Evolutionary conservation across 192 early-diverging fungal genomes (phyloP), one percentile per base, ranked within the genome.

Genomic region (Coemansia pectinata): DNA sequence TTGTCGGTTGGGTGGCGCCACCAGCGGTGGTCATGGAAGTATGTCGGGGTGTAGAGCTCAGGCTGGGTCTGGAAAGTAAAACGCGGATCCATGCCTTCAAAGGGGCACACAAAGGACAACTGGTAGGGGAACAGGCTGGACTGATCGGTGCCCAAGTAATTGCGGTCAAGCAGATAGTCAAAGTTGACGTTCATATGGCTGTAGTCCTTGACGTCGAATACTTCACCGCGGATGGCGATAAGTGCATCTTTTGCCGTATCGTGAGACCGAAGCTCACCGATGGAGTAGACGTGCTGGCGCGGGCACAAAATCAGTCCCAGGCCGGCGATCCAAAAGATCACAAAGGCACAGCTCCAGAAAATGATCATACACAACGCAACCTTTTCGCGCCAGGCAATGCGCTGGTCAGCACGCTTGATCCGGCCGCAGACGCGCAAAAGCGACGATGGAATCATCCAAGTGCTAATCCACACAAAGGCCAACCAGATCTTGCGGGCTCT

Each of bases 381-480:
- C 77, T 99, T 98, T 76, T 99, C 98, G 63, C 98, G 88, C 98
- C 98, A 99, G 8, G 98, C 98, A 82, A 94, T 87, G 45, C 88
- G 92, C 62, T 94, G 85, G 71, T 94, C 92, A 19, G 79, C 84
- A 48, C 88, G 87, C 74, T 89, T 87, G 88, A 96, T 94, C 34
- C 90, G 85, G 25, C 94, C 94, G 71, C 92, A 91, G 68, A 75
- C 86, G 15, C 42, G 61, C 41, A 99, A 67, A 25, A 81, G 86
- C 19, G 66, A 69, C 29, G 86, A 86, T n/a, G 97, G 97, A 41
- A 98, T 86, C 91, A 74, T 62, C 76, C 75, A 85, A 9, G 84
- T 85, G 55, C 62, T 73, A 7, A 73, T 27, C 84, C 78, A 78
- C 39, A 78, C 76, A 67, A 78, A 75, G 27, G 69, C 72, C 17